phyloP scores from a whole-genome alignment of 75 land plant species.

The Chamaecyparis obtusa region DNA sequence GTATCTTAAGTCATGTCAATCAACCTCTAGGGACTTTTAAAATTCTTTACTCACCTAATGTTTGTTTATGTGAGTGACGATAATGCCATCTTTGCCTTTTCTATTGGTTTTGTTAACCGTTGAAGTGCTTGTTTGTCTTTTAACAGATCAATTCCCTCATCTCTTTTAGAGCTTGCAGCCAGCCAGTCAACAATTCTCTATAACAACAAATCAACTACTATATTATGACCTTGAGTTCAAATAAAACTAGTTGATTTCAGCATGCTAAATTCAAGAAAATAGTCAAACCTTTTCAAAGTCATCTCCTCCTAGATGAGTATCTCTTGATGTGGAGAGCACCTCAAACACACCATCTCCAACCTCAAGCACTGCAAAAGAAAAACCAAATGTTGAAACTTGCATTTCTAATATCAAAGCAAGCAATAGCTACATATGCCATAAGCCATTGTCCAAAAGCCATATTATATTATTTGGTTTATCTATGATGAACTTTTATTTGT shows the following conservation, averaged over 20 bases:
- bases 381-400: background rate
- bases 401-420: background rate
- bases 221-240: background rate
- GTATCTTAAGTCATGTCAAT: background rate
- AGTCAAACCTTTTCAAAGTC: constrained; percentile 83
- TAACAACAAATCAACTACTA: constrained; percentile 10
- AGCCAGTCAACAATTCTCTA: constrained; percentile 89
- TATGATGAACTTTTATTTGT: too few relatives aligned
- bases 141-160: constrained; percentile 72
- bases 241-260: background rate
- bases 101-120: constrained; percentile 69
- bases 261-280: background rate
- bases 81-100: constrained; percentile 78
- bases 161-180: constrained; percentile 56
- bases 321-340: constrained; percentile 89
- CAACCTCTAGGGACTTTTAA: background rate
- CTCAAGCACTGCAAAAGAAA: constrained; percentile 54
- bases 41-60: constrained; percentile 42
- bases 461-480: too few relatives aligned
- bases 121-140: constrained; percentile 86
- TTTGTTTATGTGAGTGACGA: constrained; percentile 66
- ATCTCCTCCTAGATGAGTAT: constrained; percentile 87
- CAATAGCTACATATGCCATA: background rate
- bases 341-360: constrained; percentile 92
- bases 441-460: background rate